phyloP scores from a whole-genome alignment of 2,329 filamentous ascomycete species.

The Meredithiella fracta region DNA sequence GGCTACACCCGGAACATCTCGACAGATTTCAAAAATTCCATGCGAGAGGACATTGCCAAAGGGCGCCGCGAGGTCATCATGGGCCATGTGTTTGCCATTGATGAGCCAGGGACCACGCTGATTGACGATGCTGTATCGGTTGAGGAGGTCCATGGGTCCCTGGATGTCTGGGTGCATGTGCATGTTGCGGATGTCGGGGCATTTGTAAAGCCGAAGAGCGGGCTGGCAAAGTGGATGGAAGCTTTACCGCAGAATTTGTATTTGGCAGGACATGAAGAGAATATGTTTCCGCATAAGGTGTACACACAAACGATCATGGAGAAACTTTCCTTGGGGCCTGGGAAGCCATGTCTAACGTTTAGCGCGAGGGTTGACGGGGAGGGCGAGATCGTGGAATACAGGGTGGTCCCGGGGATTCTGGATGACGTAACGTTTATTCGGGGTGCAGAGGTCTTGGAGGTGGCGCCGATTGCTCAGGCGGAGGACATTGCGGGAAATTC shows the following conservation, averaged over 20 bases:
- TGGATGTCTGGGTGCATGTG: conserved; percentile 55
- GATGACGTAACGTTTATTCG: conserved; percentile 41
- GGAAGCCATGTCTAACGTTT: conserved; percentile 42
- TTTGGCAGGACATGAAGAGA: conserved; percentile 37
- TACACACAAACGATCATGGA: conserved; percentile 27
- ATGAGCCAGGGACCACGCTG: conserved; percentile 46
- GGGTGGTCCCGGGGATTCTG: conserved; percentile 37
- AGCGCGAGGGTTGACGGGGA: conserved; percentile 37
- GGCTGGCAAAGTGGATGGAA: conserved; percentile 43
- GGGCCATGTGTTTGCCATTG: conserved; percentile 55
- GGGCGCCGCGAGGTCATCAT: conserved; percentile 42
- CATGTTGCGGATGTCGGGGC: conserved; percentile 69
- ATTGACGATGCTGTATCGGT: conserved; percentile 70
- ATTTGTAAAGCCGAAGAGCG: conserved; percentile 41
- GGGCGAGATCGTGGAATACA: conserved; percentile 37
- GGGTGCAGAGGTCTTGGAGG: conserved; percentile 30
- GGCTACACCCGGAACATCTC: conserved; percentile 42
- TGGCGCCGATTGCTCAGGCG: conserved; percentile 21
- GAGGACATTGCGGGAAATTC: too few relatives aligned
- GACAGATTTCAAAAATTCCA: conserved; percentile 24
- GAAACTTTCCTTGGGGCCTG: conserved; percentile 36
- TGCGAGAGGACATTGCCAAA: conserved; percentile 28
- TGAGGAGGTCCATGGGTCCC: conserved; percentile 34
- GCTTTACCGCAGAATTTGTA: conserved; percentile 44
- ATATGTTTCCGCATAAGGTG: conserved; percentile 36